phyloP scores from a whole-genome alignment of 2,329 filamentous ascomycete species.

The Capronia coronata region DNA sequence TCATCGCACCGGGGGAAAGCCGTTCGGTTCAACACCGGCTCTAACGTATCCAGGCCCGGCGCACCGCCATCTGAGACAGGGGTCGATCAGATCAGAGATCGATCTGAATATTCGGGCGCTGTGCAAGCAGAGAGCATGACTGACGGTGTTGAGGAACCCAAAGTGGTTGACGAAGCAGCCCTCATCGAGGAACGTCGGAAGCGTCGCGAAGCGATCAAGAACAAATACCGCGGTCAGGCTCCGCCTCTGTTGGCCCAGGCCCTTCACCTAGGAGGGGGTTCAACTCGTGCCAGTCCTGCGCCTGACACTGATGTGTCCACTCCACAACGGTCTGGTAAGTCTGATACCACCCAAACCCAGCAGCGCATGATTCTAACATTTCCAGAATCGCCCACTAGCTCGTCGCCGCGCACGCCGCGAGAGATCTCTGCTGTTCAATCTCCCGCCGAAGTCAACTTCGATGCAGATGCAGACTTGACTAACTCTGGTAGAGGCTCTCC shows the following conservation, averaged over 20 bases:
- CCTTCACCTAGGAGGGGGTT: constrained; percentile 57
- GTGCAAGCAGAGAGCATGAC: constrained; percentile 18
- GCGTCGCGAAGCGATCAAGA: constrained; percentile 74
- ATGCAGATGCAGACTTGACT: constrained; percentile 61
- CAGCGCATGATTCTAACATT: constrained; percentile 33
- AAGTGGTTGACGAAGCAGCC: constrained; percentile 70
- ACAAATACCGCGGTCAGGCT: constrained; percentile 66
- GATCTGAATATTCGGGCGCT: constrained; percentile 10
- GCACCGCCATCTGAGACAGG: neutral
- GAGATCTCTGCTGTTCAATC: constrained; percentile 46
- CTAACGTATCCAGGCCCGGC: neutral
- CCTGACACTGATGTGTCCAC: constrained; percentile 31
- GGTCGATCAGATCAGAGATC: neutral
- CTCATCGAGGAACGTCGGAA: constrained; percentile 79
- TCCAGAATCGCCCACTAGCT: constrained; percentile 34
- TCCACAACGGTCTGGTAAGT: constrained; percentile 36
- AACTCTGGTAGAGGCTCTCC: constrained; percentile 46
- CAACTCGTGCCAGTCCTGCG: constrained; percentile 48
- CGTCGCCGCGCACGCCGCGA: constrained; percentile 46
- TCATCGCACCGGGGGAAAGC: neutral
- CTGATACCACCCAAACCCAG: constrained; percentile 34
- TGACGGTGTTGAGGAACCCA: constrained; percentile 42
- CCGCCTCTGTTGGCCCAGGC: constrained; percentile 70
- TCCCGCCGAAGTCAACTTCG: constrained; percentile 56
- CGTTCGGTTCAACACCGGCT: neutral